Base-by-base conservation (phyloP, 805 yeast species). In the Monosporozyma siamensis region DNA sequence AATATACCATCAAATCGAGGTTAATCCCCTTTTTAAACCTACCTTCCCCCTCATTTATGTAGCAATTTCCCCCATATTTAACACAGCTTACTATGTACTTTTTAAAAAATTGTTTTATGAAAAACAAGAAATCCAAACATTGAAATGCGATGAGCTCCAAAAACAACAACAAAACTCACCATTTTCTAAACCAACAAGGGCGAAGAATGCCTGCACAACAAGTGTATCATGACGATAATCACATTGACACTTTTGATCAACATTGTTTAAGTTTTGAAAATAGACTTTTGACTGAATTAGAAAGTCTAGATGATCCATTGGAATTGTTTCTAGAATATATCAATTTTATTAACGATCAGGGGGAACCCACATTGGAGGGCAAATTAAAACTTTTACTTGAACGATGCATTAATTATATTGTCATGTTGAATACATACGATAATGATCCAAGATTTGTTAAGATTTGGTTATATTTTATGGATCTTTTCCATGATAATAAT, bases 391-490 rank as follows among this genome's bases (percentile, higher is more conserved):
- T 32, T 18, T n/a, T 42, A 9, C 65, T 89, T 26, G 95, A 86
- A 55, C 65, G 80, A 38, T 82, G 92, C 50, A 80, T 42, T 4
- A 27, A 21, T 17, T 38, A 43, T 34, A 84, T 86, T 55, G 69
- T 78, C 52, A 84, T 82, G 50, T 73, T 71, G 25, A 63, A 63
- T 0, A 77, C 76, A 47, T 90, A 88, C 58, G 80, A 78, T 45
- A 82, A 89, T 57, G 97, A 90, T 57, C 78, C 90, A 1, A 64
- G 97, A 38, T 88, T 83, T 55, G 61, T 90, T 39, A 73, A 71
- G 47, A 71, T 88, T 2, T 90, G 98, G 97, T 61, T 89, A 31
- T 78, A 77, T 50, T 88, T 86, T 58, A 76, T 83, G 7, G 73
- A 71, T 20, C n/a, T 30, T 2, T n/a, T 25, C 40, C n/a, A 17